Base-by-base conservation (phyloP, 495 filamentous ascomycete species). In the Penicillium lividum region DNA sequence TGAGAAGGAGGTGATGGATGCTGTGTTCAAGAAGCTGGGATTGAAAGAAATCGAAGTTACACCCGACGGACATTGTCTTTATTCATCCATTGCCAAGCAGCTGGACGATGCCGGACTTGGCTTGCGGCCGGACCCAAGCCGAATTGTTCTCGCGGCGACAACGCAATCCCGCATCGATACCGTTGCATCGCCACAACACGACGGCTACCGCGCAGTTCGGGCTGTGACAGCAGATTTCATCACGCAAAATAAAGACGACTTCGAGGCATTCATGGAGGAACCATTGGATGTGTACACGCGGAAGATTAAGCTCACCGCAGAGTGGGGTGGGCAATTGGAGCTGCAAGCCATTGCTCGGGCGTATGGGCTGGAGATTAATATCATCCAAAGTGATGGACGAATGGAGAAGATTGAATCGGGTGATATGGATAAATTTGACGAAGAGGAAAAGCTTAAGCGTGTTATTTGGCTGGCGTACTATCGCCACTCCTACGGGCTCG, bases 251-350 rank as follows among this genome's bases (percentile, higher is more conserved):
- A 73, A 77, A 44, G 83, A 85, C 47, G 85, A 88, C 43, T 89
- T 88, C 56, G 78, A 70, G 36, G 75, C 82, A 0, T 98, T 88
- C 69, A 84, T 98, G 66, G 94, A 97, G 67, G 91, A 94, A 72
- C 85, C 86, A 15, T 71, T 97, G 29, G 83, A 83, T 15, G 77
- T 74, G 5, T 96, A 98, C 66, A 82, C 90, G 27, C 70, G 74
- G 47, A 91, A 88, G 73, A 89, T 98, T 29, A 77, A 85, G 56
- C 86, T 94, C 52, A 97, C 94, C 30, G 93, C 92, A 0, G 95
- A 97, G 74, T 98, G 94, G 94, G 94, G 94, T 34, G 94, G 94
- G 0, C 91, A 98, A 75, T 66, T 96, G 54, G 94, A 98, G 77
- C 76, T 98, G 33, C 69, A 86, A 64, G 94, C 94, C 27, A 80